These are phyloP conservation scores for Annulohypoxylon truncatum DNA, from an alignment of 2,329 filamentous ascomycete species.

Conservation along the genomic window DNA sequence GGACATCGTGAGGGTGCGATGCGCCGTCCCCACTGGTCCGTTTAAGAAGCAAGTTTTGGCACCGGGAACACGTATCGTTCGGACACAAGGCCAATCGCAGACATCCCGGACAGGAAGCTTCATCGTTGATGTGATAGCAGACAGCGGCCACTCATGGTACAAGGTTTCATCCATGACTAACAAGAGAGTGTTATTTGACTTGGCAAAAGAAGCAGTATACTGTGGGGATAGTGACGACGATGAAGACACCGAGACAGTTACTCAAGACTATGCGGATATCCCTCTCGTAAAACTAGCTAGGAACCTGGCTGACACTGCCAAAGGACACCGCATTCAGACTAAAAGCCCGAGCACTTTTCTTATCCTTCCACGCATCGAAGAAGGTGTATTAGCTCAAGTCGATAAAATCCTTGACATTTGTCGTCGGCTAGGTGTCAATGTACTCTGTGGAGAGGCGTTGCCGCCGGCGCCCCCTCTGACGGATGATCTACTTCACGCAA, in stretches of 20 bases:
- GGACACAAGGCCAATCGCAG: slow-evolving; percentile 44
- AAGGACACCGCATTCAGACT: slow-evolving; percentile 47
- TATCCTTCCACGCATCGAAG: slow-evolving; percentile 46
- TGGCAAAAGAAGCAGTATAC: slow-evolving; percentile 50
- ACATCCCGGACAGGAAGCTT: slow-evolving; percentile 41
- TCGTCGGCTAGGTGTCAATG: slow-evolving; percentile 42
- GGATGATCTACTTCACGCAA: slow-evolving; percentile 40
- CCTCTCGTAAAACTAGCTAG: slow-evolving; percentile 48
- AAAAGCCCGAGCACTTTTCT: slow-evolving; percentile 41
- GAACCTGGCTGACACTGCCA: slow-evolving; percentile 42
- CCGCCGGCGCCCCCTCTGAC: slow-evolving; percentile 40
- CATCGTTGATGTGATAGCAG: slow-evolving; percentile 48
- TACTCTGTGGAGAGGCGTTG: slow-evolving; percentile 43
- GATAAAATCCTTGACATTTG: slow-evolving; percentile 46
- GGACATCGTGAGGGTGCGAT: slow-evolving; percentile 48
- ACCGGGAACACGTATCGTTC: slow-evolving; percentile 47
- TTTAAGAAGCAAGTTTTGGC: slow-evolving; percentile 45
- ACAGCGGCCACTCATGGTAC: slow-evolving; percentile 49
- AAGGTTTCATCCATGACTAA: slow-evolving; percentile 52
- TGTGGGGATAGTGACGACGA: slow-evolving; percentile 47
- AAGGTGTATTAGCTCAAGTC: slow-evolving; percentile 43
- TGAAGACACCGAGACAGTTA: slow-evolving; percentile 19
- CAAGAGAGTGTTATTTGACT: slow-evolving; percentile 47
- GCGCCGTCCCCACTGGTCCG: slow-evolving; percentile 43
- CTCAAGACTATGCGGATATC: slow-evolving; percentile 43